Evolutionary conservation across 371 early-diverging fungal species (phyloP).

Genomic region (Mucor circinelloides): DNA sequence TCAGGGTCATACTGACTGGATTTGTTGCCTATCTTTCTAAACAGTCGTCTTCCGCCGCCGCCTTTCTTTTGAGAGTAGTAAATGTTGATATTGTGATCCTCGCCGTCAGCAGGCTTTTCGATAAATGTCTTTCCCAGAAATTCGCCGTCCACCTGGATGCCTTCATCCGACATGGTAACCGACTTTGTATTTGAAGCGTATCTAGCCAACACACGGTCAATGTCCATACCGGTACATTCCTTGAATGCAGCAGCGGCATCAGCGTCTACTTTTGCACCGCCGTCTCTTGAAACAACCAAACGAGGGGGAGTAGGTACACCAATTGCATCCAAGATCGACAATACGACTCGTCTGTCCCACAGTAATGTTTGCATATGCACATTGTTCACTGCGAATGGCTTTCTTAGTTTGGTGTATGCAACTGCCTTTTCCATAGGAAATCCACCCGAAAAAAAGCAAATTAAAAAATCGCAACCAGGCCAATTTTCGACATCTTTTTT

Average conservation of each 20-base stretch:
- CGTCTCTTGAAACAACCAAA: constrained; percentile 77
- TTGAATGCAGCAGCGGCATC: constrained; percentile 43
- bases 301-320: constrained; percentile 89
- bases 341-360: constrained; percentile 92
- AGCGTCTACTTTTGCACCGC: constrained; percentile 58
- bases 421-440: constrained; percentile 96
- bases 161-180: constrained; percentile 54
- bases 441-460: constrained; percentile 95
- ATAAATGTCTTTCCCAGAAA: constrained; percentile 92
- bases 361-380: constrained; percentile 89
- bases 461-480: constrained; percentile 96
- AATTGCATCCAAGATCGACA: constrained; percentile 81
- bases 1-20: constrained; percentile 90
- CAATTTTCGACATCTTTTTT: constrained; percentile 88
- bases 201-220: constrained; percentile 37
- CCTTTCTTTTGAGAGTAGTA: constrained; percentile 85
- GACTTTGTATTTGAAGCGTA: constrained; percentile 27
- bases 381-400: constrained; percentile 91
- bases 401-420: constrained; percentile 79
- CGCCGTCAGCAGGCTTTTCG: constrained; percentile 97
- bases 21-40: constrained; percentile 96
- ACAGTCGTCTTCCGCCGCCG: constrained; percentile 92
- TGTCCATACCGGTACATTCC: constrained; percentile 54
- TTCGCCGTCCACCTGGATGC: constrained; percentile 70
- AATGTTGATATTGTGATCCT: constrained; percentile 97